Percentiles rank a stretch among this genome's conserved stretches.
Conservation (phyloP, 148 eudicot genomes). For the Vaccinium darrowii region DNA sequence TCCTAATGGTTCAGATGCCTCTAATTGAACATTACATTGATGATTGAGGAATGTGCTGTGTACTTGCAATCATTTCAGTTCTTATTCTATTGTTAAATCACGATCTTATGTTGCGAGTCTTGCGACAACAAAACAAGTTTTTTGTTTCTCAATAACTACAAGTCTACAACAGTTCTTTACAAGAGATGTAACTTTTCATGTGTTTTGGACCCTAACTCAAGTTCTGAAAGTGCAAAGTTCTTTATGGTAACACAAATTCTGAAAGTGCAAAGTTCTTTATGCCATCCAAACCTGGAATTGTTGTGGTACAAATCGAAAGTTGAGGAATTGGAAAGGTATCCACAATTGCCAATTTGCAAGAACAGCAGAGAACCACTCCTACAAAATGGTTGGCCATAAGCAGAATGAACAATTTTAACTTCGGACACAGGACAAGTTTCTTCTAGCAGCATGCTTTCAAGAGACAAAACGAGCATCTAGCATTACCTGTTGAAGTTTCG, state of each 20-base stretch:
- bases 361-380: slow-evolving; percentile 95
- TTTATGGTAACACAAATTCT: background rate
- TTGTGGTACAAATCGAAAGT: slow-evolving; percentile 92
- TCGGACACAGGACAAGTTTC: background rate
- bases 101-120: background rate
- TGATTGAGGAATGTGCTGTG: background rate
- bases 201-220: background rate
- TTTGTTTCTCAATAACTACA: background rate
- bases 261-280: background rate
- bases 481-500: slow-evolving; percentile 84
- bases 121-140: background rate
- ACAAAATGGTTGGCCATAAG: slow-evolving; percentile 13
- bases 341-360: slow-evolving; percentile 92
- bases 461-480: background rate
- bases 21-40: background rate
- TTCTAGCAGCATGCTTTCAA: slow-evolving; percentile 7
- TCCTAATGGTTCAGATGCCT: background rate
- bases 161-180: background rate
- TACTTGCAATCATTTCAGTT: background rate
- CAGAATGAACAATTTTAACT: background rate
- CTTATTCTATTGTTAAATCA: background rate
- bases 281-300: slow-evolving; percentile 79
- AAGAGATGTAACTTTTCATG: background rate
- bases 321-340: slow-evolving; percentile 97
- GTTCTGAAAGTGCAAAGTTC: background rate